Conservation (phyloP, 140 eudicot genomes). For the Ambrosia hybrid region DNA sequence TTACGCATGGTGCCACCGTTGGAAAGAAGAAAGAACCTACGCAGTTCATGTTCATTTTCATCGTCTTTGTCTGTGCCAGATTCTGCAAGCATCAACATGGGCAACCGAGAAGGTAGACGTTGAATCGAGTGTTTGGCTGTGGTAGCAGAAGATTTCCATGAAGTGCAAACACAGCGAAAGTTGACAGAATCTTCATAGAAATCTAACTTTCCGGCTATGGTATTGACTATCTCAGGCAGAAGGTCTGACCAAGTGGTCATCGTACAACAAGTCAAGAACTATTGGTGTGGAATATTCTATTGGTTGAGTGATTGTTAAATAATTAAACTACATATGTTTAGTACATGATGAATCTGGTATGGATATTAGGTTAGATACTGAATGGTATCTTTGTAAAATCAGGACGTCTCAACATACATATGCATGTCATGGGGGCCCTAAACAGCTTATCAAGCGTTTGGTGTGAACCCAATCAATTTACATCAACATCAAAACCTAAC, state of each 20-base stretch:
- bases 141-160: conserved; percentile 15
- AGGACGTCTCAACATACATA: no score
- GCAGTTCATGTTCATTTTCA: neutral
- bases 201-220: no score
- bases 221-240: neutral
- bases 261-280: neutral
- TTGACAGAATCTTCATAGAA: no score
- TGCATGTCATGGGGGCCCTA: no score
- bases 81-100: conserved; percentile 13
- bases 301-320: neutral
- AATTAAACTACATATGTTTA: neutral
- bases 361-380: conserved; percentile 11
- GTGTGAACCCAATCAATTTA: no score
- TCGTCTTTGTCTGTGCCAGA: neutral
- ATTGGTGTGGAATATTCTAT: conserved; percentile 11
- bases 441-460: no score
- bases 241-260: conserved; percentile 34
- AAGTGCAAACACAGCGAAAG: neutral
- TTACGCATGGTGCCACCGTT: no score
- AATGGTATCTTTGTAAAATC: neutral
- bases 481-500: no score
- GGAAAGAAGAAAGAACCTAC: no score
- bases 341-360: conserved; percentile 18
- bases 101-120: conserved; percentile 20
- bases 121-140: conserved; percentile 3